Conservation (phyloP, 2,329 filamentous ascomycete species). For the Trichoderma atrobrunneum region DNA sequence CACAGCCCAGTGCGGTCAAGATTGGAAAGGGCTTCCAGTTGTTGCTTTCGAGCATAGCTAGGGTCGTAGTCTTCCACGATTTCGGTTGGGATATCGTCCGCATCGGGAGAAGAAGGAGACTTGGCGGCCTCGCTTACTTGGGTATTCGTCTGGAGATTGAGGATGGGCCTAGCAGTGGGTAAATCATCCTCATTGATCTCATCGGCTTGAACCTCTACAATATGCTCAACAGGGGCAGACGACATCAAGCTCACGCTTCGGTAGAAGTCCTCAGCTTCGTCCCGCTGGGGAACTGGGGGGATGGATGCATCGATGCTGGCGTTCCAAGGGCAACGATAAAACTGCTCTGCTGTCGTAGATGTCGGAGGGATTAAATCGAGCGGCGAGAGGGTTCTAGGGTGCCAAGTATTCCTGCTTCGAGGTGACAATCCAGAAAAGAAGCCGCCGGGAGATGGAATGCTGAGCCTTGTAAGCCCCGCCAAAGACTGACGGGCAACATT, state of each 20-base stretch:
- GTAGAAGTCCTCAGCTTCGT: slow-evolving; percentile 41
- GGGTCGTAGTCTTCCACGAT: slow-evolving; percentile 71
- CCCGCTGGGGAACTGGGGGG: slow-evolving; percentile 35
- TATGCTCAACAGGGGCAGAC: slow-evolving; percentile 59
- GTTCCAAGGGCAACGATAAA: slow-evolving; percentile 82
- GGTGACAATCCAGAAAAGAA: slow-evolving; percentile 86
- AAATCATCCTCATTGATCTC: slow-evolving; percentile 57
- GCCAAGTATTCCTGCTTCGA: slow-evolving; percentile 78
- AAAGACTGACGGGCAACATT: slow-evolving; percentile 51
- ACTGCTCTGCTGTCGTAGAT: slow-evolving; percentile 87
- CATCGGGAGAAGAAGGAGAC: slow-evolving; percentile 41
- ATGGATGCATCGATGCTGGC: slow-evolving; percentile 42
- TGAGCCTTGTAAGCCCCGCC: slow-evolving; percentile 73
- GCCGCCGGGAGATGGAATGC: slow-evolving; percentile 85
- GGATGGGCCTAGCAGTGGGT: slow-evolving; percentile 59
- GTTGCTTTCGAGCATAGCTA: slow-evolving; percentile 70
- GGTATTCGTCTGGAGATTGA: slow-evolving; percentile 33
- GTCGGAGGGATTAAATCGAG: slow-evolving; percentile 64
- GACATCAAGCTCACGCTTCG: slow-evolving; percentile 36
- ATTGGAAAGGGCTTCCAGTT: slow-evolving; percentile 67
- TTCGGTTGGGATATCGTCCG: slow-evolving; percentile 60
- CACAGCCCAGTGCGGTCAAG: slow-evolving; percentile 82
- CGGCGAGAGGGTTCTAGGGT: slow-evolving; percentile 49
- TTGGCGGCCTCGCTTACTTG: slow-evolving; percentile 33
- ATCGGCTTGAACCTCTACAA: slow-evolving; percentile 55